Evolutionary conservation across 192 early-diverging fungal species (phyloP).

Genomic region (Coemansia sp.): DNA sequence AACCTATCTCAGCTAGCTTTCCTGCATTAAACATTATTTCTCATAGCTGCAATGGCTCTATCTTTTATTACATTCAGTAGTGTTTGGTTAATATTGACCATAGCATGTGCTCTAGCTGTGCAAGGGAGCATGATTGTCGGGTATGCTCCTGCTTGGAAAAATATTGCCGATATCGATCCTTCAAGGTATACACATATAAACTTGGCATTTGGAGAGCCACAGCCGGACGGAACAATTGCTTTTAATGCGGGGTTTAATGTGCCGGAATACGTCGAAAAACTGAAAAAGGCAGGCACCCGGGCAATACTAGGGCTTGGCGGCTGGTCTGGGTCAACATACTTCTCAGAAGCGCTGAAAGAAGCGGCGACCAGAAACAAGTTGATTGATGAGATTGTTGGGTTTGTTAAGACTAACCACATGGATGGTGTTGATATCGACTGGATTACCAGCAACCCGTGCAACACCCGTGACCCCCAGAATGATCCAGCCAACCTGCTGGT

Average conservation of each 20-base stretch:
- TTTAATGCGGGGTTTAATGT: conserved; percentile 32
- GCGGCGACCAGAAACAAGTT: conserved; percentile 35
- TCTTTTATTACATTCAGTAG: neutral
- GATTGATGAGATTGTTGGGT: conserved; percentile 41
- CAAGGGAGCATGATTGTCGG: conserved; percentile 35
- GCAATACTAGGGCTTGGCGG: conserved; percentile 73
- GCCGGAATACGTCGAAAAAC: conserved; percentile 12
- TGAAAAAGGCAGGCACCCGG: conserved; percentile 34
- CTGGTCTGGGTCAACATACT: conserved; percentile 67
- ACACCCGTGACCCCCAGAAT: conserved; percentile 52
- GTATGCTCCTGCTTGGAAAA: conserved; percentile 46
- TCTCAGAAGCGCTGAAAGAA: conserved; percentile 57
- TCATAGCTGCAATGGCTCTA: neutral
- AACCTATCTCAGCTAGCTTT: neutral
- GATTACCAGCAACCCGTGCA: conserved; percentile 61
- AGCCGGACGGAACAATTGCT: conserved; percentile 28
- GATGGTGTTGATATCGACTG: conserved; percentile 71
- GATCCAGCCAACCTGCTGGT: conserved; percentile 65
- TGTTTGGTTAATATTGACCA: neutral
- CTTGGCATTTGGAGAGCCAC: conserved; percentile 59
- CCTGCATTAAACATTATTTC: neutral
- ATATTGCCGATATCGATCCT: conserved; percentile 24
- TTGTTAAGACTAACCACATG: conserved; percentile 44
- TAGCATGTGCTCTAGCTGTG: neutral
- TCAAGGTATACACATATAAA: conserved; percentile 62